Base-by-base conservation (phyloP, 805 yeast genomes). In the Schwanniomyces sp. region DNA sequence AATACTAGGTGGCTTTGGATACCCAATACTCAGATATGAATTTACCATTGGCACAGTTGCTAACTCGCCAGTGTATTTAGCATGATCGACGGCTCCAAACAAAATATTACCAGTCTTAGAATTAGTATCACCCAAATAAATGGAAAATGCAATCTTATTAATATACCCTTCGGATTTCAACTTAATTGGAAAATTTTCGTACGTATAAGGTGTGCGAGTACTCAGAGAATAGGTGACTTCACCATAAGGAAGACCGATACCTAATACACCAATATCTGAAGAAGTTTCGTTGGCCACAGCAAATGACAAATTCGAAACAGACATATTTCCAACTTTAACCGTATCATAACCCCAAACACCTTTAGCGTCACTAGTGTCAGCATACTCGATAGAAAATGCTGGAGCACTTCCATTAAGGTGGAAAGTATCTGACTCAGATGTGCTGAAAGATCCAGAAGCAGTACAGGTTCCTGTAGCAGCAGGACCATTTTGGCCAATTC, bases 221-320 rank as follows among this genome's bases (percentile, higher is more conserved):
- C 9, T n/a, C 14, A n/a, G 25, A 12, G 49, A 18, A 54, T 59
- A 64, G 1, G 92, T 86, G 3, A 80, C 72, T 64, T 91, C 96
- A 46, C 87, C 73, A 11, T 82, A 86, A 5, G 80, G 67, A 43
- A 86, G 72, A 9, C 94, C 92, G 52, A 88, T 80, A 25, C 91
- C 91, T 37, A 88, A 65, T 24, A 88, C 92, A 47, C 95, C 92
- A 49, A 77, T 67, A 7, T 81, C 63, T 3, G 91, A 82, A 51
- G 82, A 80, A 1, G 89, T 79, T 30, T 65, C 63, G 58, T 81
- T 81, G 2, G 88, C 95, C 21, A 90, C 81, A 1, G 95, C 97
- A 63, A 91, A 78, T 5, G 89, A 80, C 27, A 86, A 67, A 47
- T 72, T 68, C 0, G 70, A 51, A 10, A 88, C 69, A 2, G 72